These are phyloP conservation scores for Candida pseudofarinosa DNA, from an alignment of 805 yeast species.

Conservation along the genomic window DNA sequence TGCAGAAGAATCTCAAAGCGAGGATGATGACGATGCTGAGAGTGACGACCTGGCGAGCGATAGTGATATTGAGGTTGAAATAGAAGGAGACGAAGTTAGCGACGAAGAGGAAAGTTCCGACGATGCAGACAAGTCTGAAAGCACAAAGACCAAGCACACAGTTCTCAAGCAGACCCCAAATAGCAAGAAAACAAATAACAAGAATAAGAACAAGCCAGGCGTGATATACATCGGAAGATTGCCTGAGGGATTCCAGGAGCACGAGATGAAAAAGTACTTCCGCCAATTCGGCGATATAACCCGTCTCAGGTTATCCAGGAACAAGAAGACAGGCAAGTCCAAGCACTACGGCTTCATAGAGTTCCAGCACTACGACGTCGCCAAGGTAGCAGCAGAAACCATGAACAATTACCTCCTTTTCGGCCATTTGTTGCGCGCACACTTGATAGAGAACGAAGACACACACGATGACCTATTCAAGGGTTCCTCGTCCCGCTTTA, in stretches of 20 bases:
- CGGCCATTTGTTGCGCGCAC: slow-evolving; percentile 75
- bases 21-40: neutral
- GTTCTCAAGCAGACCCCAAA: slow-evolving; percentile 17
- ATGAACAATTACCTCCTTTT: slow-evolving; percentile 91
- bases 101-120: slow-evolving; percentile 7
- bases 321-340: slow-evolving; percentile 83
- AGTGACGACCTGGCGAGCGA: neutral
- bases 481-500: slow-evolving; percentile 53
- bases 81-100: neutral
- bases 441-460: slow-evolving; percentile 51
- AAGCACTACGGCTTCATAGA: slow-evolving; percentile 92
- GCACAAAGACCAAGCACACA: slow-evolving; percentile 6
- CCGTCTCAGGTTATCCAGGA: slow-evolving; percentile 78
- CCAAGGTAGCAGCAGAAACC: slow-evolving; percentile 86
- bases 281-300: slow-evolving; percentile 85
- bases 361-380: slow-evolving; percentile 69
- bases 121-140: slow-evolving; percentile 9
- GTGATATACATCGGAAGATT: slow-evolving; percentile 87
- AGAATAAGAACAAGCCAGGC: slow-evolving; percentile 40
- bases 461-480: slow-evolving; percentile 54
- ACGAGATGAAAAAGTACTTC: slow-evolving; percentile 74
- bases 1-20: neutral
- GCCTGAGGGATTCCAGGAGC: slow-evolving; percentile 89
- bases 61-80: neutral
- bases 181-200: slow-evolving; percentile 5